Evolutionary conservation across 805 yeast species (phyloP).

Genomic region (Kluyveromyces aestuarii): DNA sequence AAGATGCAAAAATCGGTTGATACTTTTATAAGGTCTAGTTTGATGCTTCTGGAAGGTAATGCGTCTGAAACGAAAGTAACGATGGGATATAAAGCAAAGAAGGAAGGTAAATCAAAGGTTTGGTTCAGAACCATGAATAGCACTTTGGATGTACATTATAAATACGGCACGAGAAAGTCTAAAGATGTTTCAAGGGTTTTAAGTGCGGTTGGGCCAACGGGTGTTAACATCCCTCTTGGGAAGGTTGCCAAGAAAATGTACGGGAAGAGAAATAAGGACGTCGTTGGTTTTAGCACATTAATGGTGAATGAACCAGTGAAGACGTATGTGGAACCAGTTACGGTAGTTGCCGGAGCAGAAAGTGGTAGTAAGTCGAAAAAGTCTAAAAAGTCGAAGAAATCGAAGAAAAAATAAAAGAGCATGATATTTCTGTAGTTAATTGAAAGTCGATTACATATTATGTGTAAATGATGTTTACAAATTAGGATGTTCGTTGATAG

Average conservation of each 20-base stretch:
- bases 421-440: neutral
- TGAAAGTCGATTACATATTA: neutral
- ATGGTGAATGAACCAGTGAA: constrained; percentile 22
- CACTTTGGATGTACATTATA: constrained; percentile 50
- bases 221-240: constrained; percentile 32
- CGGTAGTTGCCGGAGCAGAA: constrained; percentile 8
- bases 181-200: constrained; percentile 70
- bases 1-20: constrained; percentile 27
- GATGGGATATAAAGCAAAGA: constrained; percentile 29
- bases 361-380: constrained; percentile 10
- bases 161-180: constrained; percentile 46
- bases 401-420: constrained; percentile 20
- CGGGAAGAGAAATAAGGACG: constrained; percentile 11
- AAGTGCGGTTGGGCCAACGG: constrained; percentile 65
- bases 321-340: constrained; percentile 13
- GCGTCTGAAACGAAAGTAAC: constrained; percentile 29
- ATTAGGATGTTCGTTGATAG: neutral
- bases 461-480: neutral
- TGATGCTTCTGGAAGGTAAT: constrained; percentile 34
- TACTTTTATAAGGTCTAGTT: constrained; percentile 33
- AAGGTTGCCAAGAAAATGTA: constrained; percentile 15
- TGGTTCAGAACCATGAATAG: constrained; percentile 59
- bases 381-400: constrained; percentile 22
- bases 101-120: constrained; percentile 13
- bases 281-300: constrained; percentile 19